Base-by-base conservation (phyloP, 2,329 filamentous ascomycete genomes). In the Aspergillus fischeri region DNA sequence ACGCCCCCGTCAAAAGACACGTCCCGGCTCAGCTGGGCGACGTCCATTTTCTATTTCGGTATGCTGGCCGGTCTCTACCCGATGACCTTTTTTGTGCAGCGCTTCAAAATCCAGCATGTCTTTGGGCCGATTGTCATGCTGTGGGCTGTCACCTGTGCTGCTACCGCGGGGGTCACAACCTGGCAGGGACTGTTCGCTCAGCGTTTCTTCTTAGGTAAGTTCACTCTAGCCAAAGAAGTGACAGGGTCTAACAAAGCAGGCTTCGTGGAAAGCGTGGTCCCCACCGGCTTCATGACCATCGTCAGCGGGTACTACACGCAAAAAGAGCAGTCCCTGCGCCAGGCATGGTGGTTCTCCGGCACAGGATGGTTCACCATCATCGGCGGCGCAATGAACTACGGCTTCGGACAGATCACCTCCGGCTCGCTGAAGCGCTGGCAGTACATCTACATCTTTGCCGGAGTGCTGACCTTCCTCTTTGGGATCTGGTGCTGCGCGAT, bases 11-110 rank as follows among this genome's bases (percentile, higher is more conserved):
- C 81, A 0, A 82, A 81, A 17, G 83, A 88, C 67, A 91, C 89
- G 0, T 80, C 82, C 0, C 82, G 89, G 10, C 81, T 92, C 28
- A 86, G 83, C 63, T 92, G 88, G 89, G 89, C 89, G 2, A 91
- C 88, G 0, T 91, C 87, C 0, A 79, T 91, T 65, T 91, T 92
- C 76, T 92, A 91, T 76, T 91, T 92, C 63, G 89, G 89, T 41
- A 89, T 90, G 87, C 79, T 92, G 2, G 85, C 83, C 0, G 89
- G 89, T 0, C 76, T 89, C 3, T 91, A 90, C 60, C 89, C 88
- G 1, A 85, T 91, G 82, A 87, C 86, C 0, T 90, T 88, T 58
- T 77, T 83, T 0, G 77, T 90, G 1, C 89, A 92, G 70, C 82
- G 83, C 21, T 89, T 90, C 75, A 78, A 84, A 58, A 79, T 85